Evolutionary conservation across 1,284 basidiomycete species (phyloP).

Genomic region (Lentinus polychrous): DNA sequence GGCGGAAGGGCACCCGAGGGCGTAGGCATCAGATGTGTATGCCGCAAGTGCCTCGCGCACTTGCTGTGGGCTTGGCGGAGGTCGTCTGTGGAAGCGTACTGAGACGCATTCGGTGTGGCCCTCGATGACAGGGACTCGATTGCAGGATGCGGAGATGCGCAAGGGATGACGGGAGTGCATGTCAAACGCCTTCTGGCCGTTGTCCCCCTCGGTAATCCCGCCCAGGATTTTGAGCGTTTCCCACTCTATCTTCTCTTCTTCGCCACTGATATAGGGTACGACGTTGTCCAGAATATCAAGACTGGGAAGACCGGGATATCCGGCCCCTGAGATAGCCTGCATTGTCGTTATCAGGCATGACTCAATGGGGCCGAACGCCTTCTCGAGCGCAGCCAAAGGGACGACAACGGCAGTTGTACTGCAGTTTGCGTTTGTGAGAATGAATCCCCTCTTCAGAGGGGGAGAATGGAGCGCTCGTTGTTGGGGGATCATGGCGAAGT

Average conservation of each 20-base stretch:
- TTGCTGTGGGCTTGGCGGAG: constrained; percentile 83
- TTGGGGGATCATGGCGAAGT: constrained; percentile 81
- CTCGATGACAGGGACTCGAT: constrained; percentile 68
- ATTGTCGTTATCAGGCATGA: constrained; percentile 89
- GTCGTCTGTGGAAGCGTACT: constrained; percentile 75
- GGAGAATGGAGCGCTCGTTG: constrained; percentile 71
- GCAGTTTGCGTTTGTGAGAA: constrained; percentile 99
- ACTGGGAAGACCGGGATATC: constrained; percentile 90
- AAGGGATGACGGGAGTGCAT: constrained; percentile 78
- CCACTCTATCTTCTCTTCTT: constrained; percentile 99
- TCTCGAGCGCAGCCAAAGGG: constrained; percentile 88
- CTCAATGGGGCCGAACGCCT: constrained; percentile 89
- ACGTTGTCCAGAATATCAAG: constrained; percentile 97
- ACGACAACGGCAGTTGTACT: constrained; percentile 94
- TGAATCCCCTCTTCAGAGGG: constrained; percentile 83
- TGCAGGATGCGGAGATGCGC: constrained; percentile 73
- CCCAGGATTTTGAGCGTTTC: constrained; percentile 97
- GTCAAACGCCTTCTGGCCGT: constrained; percentile 65
- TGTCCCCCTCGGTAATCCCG: constrained; percentile 53
- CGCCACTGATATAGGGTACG: constrained; percentile 90
- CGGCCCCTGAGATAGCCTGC: constrained; percentile 96
- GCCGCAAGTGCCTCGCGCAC: constrained; percentile 75
- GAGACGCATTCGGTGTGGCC: constrained; percentile 91
- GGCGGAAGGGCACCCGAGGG: constrained; percentile 80
- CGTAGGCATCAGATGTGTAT: constrained; percentile 76